Percentiles rank a stretch among this genome's conserved stretches.
These are phyloP conservation scores for Neurospora terricola DNA, from an alignment of 495 filamentous ascomycete genomes.

Conservation along the genomic window DNA sequence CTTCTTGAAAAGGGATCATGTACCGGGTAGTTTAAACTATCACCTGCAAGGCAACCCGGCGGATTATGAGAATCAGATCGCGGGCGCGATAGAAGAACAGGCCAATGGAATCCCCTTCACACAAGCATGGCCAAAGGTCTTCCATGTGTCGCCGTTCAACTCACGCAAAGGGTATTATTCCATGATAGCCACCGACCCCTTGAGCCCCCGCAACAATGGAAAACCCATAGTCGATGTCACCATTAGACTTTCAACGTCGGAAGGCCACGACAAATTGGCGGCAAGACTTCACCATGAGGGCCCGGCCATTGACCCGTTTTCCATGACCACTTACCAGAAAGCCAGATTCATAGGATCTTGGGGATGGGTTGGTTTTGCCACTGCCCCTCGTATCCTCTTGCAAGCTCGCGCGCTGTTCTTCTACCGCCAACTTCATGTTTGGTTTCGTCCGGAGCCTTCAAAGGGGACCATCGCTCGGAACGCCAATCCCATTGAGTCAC, in stretches of 20 bases:
- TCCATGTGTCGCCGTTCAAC: conserved; percentile 70
- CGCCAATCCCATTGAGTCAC: conserved; percentile 33
- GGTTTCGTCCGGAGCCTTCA: conserved; percentile 47
- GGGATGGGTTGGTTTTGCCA: conserved; percentile 54
- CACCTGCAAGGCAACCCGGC: background rate
- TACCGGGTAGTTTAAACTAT: background rate
- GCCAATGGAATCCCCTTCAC: conserved; percentile 24
- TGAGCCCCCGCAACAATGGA: conserved; percentile 26
- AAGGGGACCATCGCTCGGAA: conserved; percentile 38
- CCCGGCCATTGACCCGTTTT: conserved; percentile 37
- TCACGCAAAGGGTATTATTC: conserved; percentile 52
- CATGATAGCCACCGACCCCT: conserved; percentile 44
- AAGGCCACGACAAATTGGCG: conserved; percentile 44
- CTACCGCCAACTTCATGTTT: conserved; percentile 42
- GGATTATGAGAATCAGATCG: conserved; percentile 2
- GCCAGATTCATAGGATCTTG: conserved; percentile 42
- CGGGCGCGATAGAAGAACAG: background rate
- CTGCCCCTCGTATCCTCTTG: conserved; percentile 50
- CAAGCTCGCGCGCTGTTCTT: conserved; percentile 48
- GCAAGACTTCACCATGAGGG: conserved; percentile 41
- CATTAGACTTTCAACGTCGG: conserved; percentile 47
- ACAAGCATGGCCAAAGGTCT: conserved; percentile 53
- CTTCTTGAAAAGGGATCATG: conserved; percentile 32
- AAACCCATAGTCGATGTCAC: conserved; percentile 38
- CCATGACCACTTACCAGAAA: conserved; percentile 29